Evolutionary conservation across 148 eudicot genomes (phyloP).

Genomic region (Fagopyrum esculentum): DNA sequence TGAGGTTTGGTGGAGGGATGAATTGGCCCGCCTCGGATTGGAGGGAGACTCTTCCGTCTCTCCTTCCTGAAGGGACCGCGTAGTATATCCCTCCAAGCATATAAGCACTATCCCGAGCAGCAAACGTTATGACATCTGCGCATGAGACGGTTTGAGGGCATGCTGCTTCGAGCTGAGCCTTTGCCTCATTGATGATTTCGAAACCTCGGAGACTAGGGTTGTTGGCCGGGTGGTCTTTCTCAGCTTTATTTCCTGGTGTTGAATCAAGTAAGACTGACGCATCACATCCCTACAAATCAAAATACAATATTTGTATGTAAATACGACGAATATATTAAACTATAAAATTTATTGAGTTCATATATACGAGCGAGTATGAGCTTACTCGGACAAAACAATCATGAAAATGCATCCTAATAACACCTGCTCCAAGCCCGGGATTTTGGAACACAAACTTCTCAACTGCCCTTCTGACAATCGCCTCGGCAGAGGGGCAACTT

Average conservation of each 20-base stretch:
- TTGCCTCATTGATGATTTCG: conserved; percentile 38
- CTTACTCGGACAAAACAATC: conserved; percentile 12
- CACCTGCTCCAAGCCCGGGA: background rate
- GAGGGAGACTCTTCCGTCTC: conserved; percentile 29
- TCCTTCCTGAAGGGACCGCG: conserved; percentile 29
- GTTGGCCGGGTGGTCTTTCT: conserved; percentile 30
- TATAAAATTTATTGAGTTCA: too few relatives aligned
- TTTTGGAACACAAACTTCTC: background rate
- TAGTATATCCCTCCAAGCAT: conserved; percentile 26
- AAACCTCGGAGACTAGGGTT: conserved; percentile 32
- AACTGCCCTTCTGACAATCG: background rate
- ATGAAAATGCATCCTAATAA: conserved; percentile 11
- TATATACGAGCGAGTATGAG: too few relatives aligned
- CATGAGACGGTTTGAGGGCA: conserved; percentile 44
- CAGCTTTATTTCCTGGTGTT: conserved; percentile 25
- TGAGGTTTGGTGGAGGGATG: conserved; percentile 25
- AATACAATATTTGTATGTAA: background rate
- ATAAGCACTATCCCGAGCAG: conserved; percentile 39
- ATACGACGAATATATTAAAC: too few relatives aligned
- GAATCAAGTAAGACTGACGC: conserved; percentile 37
- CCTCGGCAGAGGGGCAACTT: conserved; percentile 1
- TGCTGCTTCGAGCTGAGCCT: conserved; percentile 28
- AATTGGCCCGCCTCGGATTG: conserved; percentile 13
- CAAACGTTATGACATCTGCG: conserved; percentile 40
- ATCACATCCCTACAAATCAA: conserved; percentile 37